These are phyloP conservation scores for Aspergillus baeticus DNA, from an alignment of 495 filamentous ascomycete genomes.

Conservation along the genomic window DNA sequence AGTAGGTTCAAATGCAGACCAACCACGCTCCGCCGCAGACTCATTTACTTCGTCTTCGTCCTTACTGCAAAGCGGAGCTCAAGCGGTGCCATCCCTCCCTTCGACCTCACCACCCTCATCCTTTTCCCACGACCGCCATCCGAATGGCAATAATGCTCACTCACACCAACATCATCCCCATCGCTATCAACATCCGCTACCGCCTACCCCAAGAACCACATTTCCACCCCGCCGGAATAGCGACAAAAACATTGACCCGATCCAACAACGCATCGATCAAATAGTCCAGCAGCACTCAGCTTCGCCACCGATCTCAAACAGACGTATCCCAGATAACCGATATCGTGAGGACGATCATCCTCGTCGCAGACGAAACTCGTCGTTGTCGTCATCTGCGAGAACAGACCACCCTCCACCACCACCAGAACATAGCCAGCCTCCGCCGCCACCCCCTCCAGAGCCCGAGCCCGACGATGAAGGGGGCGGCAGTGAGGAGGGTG, in stretches of 20 bases:
- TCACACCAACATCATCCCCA: conserved; percentile 3
- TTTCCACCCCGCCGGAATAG: conserved; percentile 20
- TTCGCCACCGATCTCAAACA: conserved; percentile 4
- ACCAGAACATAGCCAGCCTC: conserved; percentile 4
- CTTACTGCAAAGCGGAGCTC: background rate
- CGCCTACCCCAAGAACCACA: conserved; percentile 14
- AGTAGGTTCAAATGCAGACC: conserved; percentile 25
- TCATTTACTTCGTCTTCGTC: conserved; percentile 7
- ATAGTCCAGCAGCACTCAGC: conserved; percentile 31
- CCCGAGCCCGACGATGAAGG: conserved; percentile 29
- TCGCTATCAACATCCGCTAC: conserved; percentile 18
- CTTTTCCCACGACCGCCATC: conserved; percentile 13
- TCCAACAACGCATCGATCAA: conserved; percentile 37
- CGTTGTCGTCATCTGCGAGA: conserved; percentile 5
- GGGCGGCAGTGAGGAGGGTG: conserved; percentile 45
- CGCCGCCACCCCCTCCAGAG: conserved; percentile 15
- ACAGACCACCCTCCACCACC: conserved; percentile 8
- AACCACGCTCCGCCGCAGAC: background rate
- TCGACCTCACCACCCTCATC: conserved; percentile 9
- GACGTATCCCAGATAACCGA: conserved; percentile 12
- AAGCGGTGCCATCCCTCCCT: background rate
- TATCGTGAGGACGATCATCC: conserved; percentile 14
- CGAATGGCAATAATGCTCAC: conserved; percentile 19
- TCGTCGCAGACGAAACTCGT: conserved; percentile 12
- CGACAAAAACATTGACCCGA: conserved; percentile 18